Base-by-base conservation (phyloP, 331 rosid genomes). In the Quercus phellos region DNA sequence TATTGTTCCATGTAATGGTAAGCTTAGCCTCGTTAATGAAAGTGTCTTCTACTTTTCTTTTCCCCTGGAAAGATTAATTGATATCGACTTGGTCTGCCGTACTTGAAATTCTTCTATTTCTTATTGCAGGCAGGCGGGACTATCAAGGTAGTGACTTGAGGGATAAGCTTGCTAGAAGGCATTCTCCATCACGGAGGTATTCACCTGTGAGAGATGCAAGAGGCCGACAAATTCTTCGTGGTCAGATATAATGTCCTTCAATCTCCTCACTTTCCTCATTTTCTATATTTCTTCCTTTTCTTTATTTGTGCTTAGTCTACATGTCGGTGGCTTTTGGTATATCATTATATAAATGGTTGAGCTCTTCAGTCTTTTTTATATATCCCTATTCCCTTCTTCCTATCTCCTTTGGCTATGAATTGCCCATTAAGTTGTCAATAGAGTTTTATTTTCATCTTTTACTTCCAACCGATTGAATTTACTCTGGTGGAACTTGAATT, bases 91-190 rank as follows among this genome's bases (percentile, higher is more conserved):
- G 21, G 55, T 74, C 38, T 73, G 70, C 14, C 35, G 34, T 81
- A 71, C 54, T 55, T 69, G 66, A 78, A 74, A 51, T 73, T 84
- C 51, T 80, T 74, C 69, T 64, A 68, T 69, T 75, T 79, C 77
- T 66, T 74, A 80, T 72, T 88, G 82, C 80, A 95, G 99, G 96
- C 77, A 85, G 90, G 83, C 85, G 82, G 80, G 96, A 85, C 54
- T 84, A 84, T 87, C 83, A 78, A 76, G 91, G 85, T 51, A 76
- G 83, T 86, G 97, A 95, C 84, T 85, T 92, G 82, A 90, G 99
- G 88, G 95, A 87, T 80, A 95, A 81, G 86, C 94, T 92, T 84
- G 97, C 83, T 26, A 82, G 93, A 77, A 85, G 93, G 82, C 77
- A 80, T 77, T 83, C 89, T 82, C 91, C 98, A 38, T 88, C 82